Percentiles rank a stretch among this genome's conserved stretches.
Evolutionary conservation across 495 filamentous ascomycete species (phyloP).

Genomic region (Alectoria sarmentosa): DNA sequence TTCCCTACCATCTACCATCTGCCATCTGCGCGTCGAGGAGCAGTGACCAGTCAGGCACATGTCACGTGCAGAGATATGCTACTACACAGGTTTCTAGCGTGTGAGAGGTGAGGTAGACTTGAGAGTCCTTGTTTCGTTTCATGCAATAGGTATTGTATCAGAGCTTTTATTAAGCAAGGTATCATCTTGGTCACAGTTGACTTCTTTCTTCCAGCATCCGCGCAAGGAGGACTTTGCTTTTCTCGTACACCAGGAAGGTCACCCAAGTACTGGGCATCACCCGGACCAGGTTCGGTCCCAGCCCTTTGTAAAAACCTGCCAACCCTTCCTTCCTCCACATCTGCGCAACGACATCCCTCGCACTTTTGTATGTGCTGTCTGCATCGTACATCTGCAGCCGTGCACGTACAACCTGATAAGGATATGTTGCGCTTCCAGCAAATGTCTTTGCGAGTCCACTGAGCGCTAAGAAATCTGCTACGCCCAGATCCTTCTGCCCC

Average conservation of each 20-base stretch:
- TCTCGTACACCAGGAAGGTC: conserved; percentile 98
- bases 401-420: conserved; percentile 84
- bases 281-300: conserved; percentile 78
- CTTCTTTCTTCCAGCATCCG: conserved; percentile 1
- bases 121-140: not conserved
- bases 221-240: conserved; percentile 51
- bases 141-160: not conserved
- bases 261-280: conserved; percentile 94
- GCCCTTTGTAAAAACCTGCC: conserved; percentile 84
- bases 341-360: conserved; percentile 61
- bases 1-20: not conserved
- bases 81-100: too few relatives aligned
- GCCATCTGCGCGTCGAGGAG: not conserved
- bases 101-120: too few relatives aligned
- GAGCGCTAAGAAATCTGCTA: conserved; percentile 67
- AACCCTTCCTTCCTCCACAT: conserved; percentile 74
- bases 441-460: conserved; percentile 80
- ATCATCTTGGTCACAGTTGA: not conserved
- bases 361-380: conserved; percentile 57
- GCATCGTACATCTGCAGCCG: conserved; percentile 86
- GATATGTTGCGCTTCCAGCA: conserved; percentile 82
- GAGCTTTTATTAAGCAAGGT: not conserved
- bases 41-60: not conserved
- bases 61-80: not conserved
- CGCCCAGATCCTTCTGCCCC: conserved; percentile 47